phyloP scores from a whole-genome alignment of 1,139 yeast genomes.

The Candida sanyaensis region DNA sequence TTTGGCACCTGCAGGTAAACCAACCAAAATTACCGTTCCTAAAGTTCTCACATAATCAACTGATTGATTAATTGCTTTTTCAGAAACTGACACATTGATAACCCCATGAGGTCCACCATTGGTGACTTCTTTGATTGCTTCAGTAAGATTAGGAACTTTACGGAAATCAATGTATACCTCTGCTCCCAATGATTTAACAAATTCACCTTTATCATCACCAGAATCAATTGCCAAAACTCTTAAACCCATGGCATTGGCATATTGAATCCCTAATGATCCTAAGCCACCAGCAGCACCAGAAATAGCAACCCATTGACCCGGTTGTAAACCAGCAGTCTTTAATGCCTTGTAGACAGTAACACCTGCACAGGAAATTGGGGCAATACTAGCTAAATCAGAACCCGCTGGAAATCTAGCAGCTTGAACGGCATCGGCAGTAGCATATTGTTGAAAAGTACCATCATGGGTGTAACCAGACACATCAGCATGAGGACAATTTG shows the following conservation, averaged over 20 bases:
- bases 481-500: slow-evolving; percentile 68
- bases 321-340: slow-evolving; percentile 47
- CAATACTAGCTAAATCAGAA: slow-evolving; percentile 68
- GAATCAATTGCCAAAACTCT: slow-evolving; percentile 77
- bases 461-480: slow-evolving; percentile 78
- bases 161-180: slow-evolving; percentile 69
- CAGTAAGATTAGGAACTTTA: slow-evolving; percentile 54
- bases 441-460: slow-evolving; percentile 80
- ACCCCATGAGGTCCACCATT: slow-evolving; percentile 80
- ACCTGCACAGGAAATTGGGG: slow-evolving; percentile 85
- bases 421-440: slow-evolving; percentile 82
- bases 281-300: slow-evolving; percentile 83
- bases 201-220: slow-evolving; percentile 63
- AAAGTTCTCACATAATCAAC: slow-evolving; percentile 63
- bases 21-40: slow-evolving; percentile 73
- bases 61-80: slow-evolving; percentile 64
- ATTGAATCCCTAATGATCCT: slow-evolving; percentile 74
- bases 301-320: slow-evolving; percentile 77
- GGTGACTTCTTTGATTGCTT: slow-evolving; percentile 59
- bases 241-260: slow-evolving; percentile 73
- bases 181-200: slow-evolving; percentile 62
- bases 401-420: slow-evolving; percentile 76
- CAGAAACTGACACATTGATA: slow-evolving; percentile 72
- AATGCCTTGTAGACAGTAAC: slow-evolving; percentile 56
- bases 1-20: slow-evolving; percentile 72